A percentile compares a stretch with the other conserved stretches of the same genome.
Evolutionary conservation across 164 flowering plant genomes (phyloP).

Genomic region (Vitis labrusca): DNA sequence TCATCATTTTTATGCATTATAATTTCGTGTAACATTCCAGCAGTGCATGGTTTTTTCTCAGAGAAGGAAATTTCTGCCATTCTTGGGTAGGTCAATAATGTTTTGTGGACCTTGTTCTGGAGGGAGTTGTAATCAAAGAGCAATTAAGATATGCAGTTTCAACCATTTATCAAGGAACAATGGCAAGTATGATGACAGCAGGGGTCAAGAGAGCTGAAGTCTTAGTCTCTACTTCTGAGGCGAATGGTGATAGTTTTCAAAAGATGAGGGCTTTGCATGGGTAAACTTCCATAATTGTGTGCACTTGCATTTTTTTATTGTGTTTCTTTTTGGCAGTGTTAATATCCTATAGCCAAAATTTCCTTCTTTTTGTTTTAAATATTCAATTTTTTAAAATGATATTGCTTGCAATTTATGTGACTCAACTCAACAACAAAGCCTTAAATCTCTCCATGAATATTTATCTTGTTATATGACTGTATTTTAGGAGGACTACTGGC

Average conservation of each 20-base stretch:
- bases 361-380: neutral
- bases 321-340: neutral
- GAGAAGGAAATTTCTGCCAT: neutral
- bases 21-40: too few relatives aligned
- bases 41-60: too few relatives aligned
- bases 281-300: conserved; percentile 30
- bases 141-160: conserved; percentile 46
- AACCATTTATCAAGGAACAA: conserved; percentile 30
- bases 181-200: conserved; percentile 51
- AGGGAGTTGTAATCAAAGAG: conserved; percentile 28
- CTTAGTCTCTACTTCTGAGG: conserved; percentile 27
- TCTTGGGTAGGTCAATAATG: conserved; percentile 35
- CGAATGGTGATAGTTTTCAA: conserved; percentile 32
- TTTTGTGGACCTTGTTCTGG: conserved; percentile 33
- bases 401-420: too few relatives aligned
- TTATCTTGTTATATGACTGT: neutral
- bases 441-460: too few relatives aligned
- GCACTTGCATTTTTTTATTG: neutral
- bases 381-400: too few relatives aligned
- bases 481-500: conserved; percentile 89
- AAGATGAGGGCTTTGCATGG: conserved; percentile 58
- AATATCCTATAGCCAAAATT: neutral
- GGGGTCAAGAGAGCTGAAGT: too few relatives aligned
- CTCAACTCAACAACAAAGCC: too few relatives aligned
- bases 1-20: too few relatives aligned